A percentile compares a stretch with the other conserved stretches of the same genome.
These are phyloP conservation scores for Phytophthora kernoviae DNA, from an alignment of 352 stramenopile species.

Conservation along the genomic window DNA sequence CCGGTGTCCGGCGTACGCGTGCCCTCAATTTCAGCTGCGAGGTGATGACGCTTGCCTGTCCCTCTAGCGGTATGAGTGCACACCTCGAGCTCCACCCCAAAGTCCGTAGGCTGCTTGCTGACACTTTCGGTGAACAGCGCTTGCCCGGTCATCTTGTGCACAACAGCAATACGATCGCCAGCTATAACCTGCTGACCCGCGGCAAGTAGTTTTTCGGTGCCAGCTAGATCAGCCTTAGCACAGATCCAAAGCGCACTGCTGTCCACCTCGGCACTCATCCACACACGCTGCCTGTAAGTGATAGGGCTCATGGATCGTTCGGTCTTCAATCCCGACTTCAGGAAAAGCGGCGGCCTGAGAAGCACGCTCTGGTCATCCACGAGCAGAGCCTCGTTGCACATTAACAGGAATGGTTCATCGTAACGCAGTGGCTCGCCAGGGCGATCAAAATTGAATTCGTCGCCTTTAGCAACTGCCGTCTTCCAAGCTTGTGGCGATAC, in stretches of 20 bases:
- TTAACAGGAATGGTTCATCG: conserved; percentile 82
- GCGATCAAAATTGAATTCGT: conserved; percentile 20
- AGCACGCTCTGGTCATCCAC: conserved; percentile 78
- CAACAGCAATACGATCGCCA: conserved; percentile 59
- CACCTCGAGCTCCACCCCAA: conserved; percentile 81
- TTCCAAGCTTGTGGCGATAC: conserved; percentile 55
- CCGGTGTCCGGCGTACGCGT: conserved; percentile 75
- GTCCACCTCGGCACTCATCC: conserved; percentile 63
- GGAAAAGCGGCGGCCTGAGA: conserved; percentile 72
- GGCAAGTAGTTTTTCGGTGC: conserved; percentile 75
- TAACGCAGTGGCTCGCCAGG: conserved; percentile 57
- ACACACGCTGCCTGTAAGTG: conserved; percentile 84
- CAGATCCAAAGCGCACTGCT: conserved; percentile 79
- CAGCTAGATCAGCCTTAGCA: conserved; percentile 58
- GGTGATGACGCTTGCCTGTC: conserved; percentile 73
- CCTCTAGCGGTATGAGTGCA: conserved; percentile 48
- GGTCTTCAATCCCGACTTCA: conserved; percentile 84
- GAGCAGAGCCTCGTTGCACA: conserved; percentile 80
- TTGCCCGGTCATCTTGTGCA: conserved; percentile 89
- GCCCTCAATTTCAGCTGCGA: conserved; percentile 59
- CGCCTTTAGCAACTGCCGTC: conserved; percentile 30
- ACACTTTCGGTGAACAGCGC: conserved; percentile 54
- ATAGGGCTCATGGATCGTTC: conserved; percentile 88
- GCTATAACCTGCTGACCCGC: conserved; percentile 44
- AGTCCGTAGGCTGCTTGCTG: conserved; percentile 78